Percentiles rank a stretch among this genome's conserved stretches.
These are phyloP conservation scores for Debaryomyces prosopidis DNA, from an alignment of 805 yeast genomes.

Conservation along the genomic window DNA sequence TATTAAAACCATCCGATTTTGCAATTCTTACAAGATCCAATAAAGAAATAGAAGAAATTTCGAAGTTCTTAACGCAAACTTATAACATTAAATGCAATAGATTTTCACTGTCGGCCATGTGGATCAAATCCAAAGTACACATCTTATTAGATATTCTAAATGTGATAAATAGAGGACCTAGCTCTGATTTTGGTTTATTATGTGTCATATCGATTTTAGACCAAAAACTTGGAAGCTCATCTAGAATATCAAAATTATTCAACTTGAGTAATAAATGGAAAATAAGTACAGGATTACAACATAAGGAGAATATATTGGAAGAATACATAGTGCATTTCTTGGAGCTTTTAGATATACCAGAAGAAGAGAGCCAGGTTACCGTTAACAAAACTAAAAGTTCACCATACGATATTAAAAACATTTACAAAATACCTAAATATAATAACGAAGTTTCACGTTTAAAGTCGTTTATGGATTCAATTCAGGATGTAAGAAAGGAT, in stretches of 20 bases:
- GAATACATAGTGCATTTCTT: constrained; percentile 27
- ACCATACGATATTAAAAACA: neutral
- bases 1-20: constrained; percentile 48
- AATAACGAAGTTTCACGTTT: neutral
- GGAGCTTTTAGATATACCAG: neutral
- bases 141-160: constrained; percentile 51
- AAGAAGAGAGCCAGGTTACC: too few relatives aligned
- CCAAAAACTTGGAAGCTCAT: constrained; percentile 17
- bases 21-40: constrained; percentile 56
- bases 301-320: constrained; percentile 5
- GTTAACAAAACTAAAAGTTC: neutral
- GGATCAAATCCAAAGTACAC: constrained; percentile 49
- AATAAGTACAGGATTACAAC: neutral
- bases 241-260: constrained; percentile 29
- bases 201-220: constrained; percentile 28
- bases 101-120: constrained; percentile 48
- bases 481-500: constrained; percentile 17
- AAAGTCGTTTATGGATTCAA: neutral
- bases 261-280: constrained; percentile 12
- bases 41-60: constrained; percentile 42
- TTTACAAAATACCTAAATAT: constrained; percentile 11
- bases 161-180: constrained; percentile 34
- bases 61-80: constrained; percentile 30
- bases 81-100: constrained; percentile 46
- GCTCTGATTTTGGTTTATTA: constrained; percentile 33